A percentile compares a stretch with the other conserved stretches of the same genome.
phyloP scores from a whole-genome alignment of 1,284 basidiomycete genomes.

The Fistulinella cinereoalba region DNA sequence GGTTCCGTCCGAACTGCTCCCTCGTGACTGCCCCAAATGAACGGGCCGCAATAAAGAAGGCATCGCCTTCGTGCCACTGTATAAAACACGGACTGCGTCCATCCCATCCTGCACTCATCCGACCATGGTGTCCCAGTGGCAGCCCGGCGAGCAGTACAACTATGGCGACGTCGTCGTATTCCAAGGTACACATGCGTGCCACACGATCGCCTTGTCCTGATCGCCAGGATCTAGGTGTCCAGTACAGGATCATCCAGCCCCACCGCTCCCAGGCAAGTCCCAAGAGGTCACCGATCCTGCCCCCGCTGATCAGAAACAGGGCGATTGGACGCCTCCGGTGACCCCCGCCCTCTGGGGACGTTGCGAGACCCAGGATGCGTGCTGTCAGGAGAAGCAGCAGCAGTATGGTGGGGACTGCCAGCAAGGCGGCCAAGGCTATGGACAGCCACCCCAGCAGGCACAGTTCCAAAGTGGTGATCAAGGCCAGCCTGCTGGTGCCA shows the following conservation, averaged over 20 bases:
- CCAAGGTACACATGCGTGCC: constrained; percentile 41
- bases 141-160: constrained; percentile 62
- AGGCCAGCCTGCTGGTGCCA: constrained; percentile 32
- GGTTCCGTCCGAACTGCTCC: neutral
- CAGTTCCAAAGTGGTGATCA: constrained; percentile 21
- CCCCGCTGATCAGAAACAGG: constrained; percentile 35
- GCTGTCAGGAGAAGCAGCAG: constrained; percentile 19
- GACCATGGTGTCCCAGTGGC: constrained; percentile 52
- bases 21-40: too few species aligned
- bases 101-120: constrained; percentile 4
- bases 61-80: too few species aligned
- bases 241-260: constrained; percentile 68
- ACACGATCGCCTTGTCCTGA: constrained; percentile 10
- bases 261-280: constrained; percentile 60
- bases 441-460: constrained; percentile 18
- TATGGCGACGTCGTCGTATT: constrained; percentile 55
- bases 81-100: too few species aligned
- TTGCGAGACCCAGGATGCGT: constrained; percentile 31
- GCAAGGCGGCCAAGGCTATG: constrained; percentile 5
- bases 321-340: constrained; percentile 59
- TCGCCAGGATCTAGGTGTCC: constrained; percentile 40
- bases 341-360: constrained; percentile 70
- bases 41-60: too few species aligned
- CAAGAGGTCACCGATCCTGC: neutral
- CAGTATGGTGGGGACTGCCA: constrained; percentile 16